Conservation (phyloP, 129 eudicot species). For the Saposhnikovia divaricata region DNA sequence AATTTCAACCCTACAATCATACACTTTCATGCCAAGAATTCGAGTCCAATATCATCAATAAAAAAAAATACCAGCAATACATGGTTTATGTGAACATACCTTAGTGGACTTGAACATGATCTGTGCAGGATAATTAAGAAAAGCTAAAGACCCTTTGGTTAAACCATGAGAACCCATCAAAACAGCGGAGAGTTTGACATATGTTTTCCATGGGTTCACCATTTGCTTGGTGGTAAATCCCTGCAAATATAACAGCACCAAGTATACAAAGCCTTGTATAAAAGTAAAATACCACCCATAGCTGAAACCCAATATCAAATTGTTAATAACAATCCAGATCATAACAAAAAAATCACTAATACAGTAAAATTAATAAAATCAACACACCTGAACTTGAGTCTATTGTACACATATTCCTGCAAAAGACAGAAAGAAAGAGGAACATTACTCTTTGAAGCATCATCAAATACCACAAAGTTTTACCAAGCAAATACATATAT, state of each 20-base stretch:
- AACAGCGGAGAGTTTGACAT: conserved; percentile 4
- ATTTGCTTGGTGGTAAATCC: conserved; percentile 8
- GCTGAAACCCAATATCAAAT: neutral
- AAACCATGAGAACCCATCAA: conserved; percentile 5
- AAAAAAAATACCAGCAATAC: neutral
- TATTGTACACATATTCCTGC: conserved; percentile 5
- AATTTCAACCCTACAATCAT: neutral
- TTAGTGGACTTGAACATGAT: conserved; percentile 3
- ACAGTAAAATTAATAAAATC: neutral
- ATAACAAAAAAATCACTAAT: neutral
- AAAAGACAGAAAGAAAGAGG: neutral
- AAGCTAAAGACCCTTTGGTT: conserved; percentile 2
- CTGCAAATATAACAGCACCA: neutral
- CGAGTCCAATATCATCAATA: neutral
- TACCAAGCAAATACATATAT: neutral
- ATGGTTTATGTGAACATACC: conserved; percentile 12
- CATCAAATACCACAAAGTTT: neutral
- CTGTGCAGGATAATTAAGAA: conserved; percentile 3
- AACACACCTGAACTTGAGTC: conserved; percentile 2
- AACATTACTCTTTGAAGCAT: neutral
- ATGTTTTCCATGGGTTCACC: conserved; percentile 8
- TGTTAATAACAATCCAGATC: neutral
- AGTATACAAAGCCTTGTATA: conserved; percentile 8
- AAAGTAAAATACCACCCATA: conserved; percentile 8
- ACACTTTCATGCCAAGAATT: neutral